phyloP scores from a whole-genome alignment of 2,329 filamentous ascomycete genomes.

The Seiridium cupressi region DNA sequence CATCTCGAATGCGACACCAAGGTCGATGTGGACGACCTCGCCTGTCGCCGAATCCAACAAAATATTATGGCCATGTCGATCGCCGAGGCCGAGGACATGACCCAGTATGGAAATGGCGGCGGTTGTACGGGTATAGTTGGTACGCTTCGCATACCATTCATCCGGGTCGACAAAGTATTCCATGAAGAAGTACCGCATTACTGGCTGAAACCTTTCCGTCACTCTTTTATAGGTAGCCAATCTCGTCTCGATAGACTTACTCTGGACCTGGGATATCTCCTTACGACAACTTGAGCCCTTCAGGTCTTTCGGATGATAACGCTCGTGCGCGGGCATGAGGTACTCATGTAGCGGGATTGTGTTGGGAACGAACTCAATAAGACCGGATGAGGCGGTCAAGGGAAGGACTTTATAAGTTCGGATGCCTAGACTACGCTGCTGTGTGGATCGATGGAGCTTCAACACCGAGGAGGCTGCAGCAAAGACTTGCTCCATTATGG shows the following conservation, averaged over 20 bases:
- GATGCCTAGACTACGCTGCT: conserved; percentile 85
- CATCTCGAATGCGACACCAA: conserved; percentile 96
- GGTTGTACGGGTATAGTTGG: conserved; percentile 90
- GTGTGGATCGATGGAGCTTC: conserved; percentile 80
- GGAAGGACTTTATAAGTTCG: conserved; percentile 97
- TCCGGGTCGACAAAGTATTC: conserved; percentile 92
- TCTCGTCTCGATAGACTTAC: conserved; percentile 66
- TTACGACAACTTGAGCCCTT: conserved; percentile 75
- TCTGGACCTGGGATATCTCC: conserved; percentile 72
- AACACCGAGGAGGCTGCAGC: conserved; percentile 90
- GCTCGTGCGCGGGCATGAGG: conserved; percentile 84
- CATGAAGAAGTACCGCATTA: conserved; percentile 96
- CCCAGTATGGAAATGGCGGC: conserved; percentile 95
- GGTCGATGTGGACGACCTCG: conserved; percentile 94
- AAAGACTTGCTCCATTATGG: conserved; percentile 99
- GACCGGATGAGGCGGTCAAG: conserved; percentile 76
- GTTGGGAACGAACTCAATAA: conserved; percentile 96
- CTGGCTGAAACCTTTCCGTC: conserved; percentile 80
- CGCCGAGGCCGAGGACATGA: conserved; percentile 87
- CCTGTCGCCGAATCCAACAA: conserved; percentile 85
- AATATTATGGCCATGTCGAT: conserved; percentile 96
- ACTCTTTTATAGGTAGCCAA: conserved; percentile 76
- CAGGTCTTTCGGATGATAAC: conserved; percentile 81
- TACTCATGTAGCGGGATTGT: conserved; percentile 92
- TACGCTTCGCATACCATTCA: conserved; percentile 87